These are phyloP conservation scores for Pyricularia sp. DNA, from an alignment of 2,329 filamentous ascomycete species.

Conservation along the genomic window DNA sequence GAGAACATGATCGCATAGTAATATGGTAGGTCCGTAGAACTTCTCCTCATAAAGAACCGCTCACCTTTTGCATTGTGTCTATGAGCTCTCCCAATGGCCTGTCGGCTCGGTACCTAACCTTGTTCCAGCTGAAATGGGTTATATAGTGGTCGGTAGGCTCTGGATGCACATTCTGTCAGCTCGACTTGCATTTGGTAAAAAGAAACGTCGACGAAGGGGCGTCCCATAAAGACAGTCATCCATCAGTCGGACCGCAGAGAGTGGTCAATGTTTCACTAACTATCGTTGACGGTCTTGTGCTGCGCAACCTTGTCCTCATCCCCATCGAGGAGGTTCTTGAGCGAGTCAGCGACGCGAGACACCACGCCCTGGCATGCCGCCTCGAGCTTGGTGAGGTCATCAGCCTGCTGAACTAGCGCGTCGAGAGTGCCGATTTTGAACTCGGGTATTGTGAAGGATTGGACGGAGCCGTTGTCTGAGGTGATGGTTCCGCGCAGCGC, in stretches of 20 bases:
- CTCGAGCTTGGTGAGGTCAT: constrained; percentile 87
- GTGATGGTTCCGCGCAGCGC: constrained; percentile 64
- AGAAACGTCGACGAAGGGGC: no score
- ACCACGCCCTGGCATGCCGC: constrained; percentile 71
- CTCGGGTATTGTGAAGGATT: constrained; percentile 74
- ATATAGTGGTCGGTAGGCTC: constrained; percentile 95
- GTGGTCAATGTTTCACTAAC: constrained; percentile 37
- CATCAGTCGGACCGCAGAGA: not conserved
- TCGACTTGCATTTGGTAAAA: not conserved
- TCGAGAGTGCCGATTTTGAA: constrained; percentile 98
- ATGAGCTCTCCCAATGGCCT: constrained; percentile 82
- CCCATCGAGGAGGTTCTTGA: constrained; percentile 73
- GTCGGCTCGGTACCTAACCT: constrained; percentile 91
- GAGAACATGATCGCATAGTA: not conserved
- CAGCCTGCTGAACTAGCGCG: constrained; percentile 89
- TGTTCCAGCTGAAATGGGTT: constrained; percentile 88
- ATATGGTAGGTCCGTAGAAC: not conserved
- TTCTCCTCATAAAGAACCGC: not conserved
- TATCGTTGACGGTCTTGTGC: constrained; percentile 92
- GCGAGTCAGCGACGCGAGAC: constrained; percentile 76
- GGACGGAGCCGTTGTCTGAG: constrained; percentile 64
- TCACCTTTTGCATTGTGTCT: constrained; percentile 77
- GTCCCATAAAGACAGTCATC: not conserved
- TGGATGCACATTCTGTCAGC: constrained; percentile 25
- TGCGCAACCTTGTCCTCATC: constrained; percentile 74